Base-by-base conservation (phyloP, 306 rosid species). In the Comarum palustre region DNA sequence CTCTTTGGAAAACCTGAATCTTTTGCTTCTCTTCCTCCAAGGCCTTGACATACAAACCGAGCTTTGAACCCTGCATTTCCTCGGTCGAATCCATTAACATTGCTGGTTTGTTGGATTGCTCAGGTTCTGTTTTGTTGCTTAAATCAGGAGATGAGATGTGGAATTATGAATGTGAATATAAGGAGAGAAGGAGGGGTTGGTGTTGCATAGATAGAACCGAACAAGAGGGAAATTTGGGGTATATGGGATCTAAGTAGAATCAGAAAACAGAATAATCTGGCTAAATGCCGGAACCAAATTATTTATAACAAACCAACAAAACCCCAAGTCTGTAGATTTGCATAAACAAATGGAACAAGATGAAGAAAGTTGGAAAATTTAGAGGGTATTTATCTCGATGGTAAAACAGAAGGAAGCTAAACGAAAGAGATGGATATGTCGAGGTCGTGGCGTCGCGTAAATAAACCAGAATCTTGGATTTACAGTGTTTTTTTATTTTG, bases 381-480 rank as follows among this genome's bases (percentile, higher is more conserved):
- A 4, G 27, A 63, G 27, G 31, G 51, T 27, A 59, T 54, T 36
- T 70, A 59, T 34, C 69, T 62, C 5, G 6, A 2, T 24, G 46
- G 59, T 41, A 9, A 41, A 41, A 41, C 31, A 29, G 1, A 29
- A 29, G 31, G 31, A 29, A 29, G 31, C 31, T 29, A 29, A 29
- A 29, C 31, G 31, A 29, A 1, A 54, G 61, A 10, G 8, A 14
- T 43, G 66, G 78, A 81, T 39, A 82, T 64, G 81, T 66, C 94
- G 68, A 83, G 77, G 88, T 85, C 98, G 96, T 78, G 96, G 76
- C 96, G 97, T 93, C 97, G 96, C 97, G 77, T 89, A 89, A 61
- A 46, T 57, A 51, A 39, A 82, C 57, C 83, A 84, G 62, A 90
- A 84, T 90, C 91, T 88, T 68, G 36, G 78, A 85, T 57, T 85